Percentiles rank a stretch among this genome's conserved stretches.
Evolutionary conservation across 768 basidiomycete species (phyloP).

Genomic region (Psilocybe azurescens): DNA sequence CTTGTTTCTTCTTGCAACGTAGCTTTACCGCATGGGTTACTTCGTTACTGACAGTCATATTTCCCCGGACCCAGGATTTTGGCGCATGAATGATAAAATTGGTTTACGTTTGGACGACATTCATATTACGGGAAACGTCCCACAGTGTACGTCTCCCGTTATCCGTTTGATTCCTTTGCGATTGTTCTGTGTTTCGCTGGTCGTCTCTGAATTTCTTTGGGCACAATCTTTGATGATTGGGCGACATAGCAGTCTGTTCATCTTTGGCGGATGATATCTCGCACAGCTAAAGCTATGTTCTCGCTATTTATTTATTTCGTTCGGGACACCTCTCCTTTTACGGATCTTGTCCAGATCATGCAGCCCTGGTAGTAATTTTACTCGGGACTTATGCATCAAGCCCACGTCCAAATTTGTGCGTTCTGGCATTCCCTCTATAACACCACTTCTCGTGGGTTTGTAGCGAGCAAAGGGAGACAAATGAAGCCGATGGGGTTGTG

Average conservation of each 20-base stretch:
- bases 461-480: neutral
- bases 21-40: slow-evolving; percentile 18
- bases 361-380: slow-evolving; percentile 3
- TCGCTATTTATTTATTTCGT: neutral
- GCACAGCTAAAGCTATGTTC: neutral
- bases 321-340: neutral
- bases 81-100: slow-evolving; percentile 80
- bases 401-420: neutral
- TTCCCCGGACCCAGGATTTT: slow-evolving; percentile 56
- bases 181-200: neutral
- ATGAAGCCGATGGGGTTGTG: neutral
- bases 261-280: neutral
- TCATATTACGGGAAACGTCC: slow-evolving; percentile 72
- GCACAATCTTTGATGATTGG: neutral
- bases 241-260: neutral
- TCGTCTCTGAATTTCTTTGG: neutral
- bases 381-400: neutral
- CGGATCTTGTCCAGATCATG: neutral
- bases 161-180: neutral
- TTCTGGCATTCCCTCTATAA: neutral
- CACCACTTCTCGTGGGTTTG: neutral
- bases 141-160: slow-evolving; percentile 58
- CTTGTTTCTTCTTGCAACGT: slow-evolving; percentile 16
- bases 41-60: neutral
- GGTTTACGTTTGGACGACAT: slow-evolving; percentile 76